These are phyloP conservation scores for Syzygium aqueum DNA, from an alignment of 345 rosid species.

Conservation along the genomic window DNA sequence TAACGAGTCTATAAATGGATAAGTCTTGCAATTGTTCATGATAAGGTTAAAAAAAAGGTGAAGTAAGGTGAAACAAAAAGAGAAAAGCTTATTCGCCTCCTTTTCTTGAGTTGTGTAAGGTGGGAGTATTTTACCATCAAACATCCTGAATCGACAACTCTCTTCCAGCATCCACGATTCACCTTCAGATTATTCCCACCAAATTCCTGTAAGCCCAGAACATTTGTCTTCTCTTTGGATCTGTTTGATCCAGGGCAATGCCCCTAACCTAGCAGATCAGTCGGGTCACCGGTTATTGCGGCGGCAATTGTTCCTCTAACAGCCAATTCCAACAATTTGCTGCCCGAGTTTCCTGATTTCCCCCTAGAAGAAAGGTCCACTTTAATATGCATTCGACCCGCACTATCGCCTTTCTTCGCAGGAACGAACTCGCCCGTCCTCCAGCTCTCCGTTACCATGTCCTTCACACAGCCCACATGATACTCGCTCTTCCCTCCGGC, in stretches of 20 bases:
- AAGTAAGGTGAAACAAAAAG: too few species aligned
- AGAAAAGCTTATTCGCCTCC: too few species aligned
- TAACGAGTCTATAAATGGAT: too few species aligned
- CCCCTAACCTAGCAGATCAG: neutral
- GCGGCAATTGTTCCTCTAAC: neutral
- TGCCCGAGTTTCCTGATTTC: neutral
- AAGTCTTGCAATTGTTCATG: too few species aligned
- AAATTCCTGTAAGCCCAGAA: neutral
- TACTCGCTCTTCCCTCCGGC: neutral
- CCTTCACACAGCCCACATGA: neutral
- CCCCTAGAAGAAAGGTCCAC: neutral
- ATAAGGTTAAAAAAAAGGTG: too few species aligned
- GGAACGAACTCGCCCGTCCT: neutral
- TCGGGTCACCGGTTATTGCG: neutral
- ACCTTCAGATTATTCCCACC: too few species aligned
- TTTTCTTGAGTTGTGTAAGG: too few species aligned
- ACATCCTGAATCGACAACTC: too few species aligned
- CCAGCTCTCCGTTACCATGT: neutral
- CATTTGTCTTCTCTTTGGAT: neutral
- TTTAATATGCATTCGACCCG: neutral
- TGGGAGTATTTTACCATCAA: too few species aligned
- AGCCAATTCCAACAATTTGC: neutral
- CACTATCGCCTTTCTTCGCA: neutral
- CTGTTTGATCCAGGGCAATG: neutral
- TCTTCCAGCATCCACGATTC: too few species aligned